These are phyloP conservation scores for Penicillium mononematosum DNA, from an alignment of 495 filamentous ascomycete genomes.

Conservation along the genomic window DNA sequence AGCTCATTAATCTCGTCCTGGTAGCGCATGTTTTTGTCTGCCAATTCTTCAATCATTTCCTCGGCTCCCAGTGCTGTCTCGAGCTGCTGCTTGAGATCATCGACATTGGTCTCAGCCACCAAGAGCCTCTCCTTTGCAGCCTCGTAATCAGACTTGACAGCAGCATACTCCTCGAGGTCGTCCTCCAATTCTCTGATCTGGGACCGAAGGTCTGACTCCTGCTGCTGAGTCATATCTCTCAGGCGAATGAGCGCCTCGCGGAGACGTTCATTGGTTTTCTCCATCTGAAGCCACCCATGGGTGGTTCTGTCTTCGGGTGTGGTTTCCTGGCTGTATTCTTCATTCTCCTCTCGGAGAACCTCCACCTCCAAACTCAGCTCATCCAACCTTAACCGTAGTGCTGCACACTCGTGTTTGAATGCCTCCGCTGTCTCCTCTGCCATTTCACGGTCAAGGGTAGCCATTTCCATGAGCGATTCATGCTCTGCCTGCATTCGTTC, in stretches of 20 bases:
- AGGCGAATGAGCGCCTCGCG: constrained; percentile 80
- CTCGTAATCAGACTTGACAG: constrained; percentile 68
- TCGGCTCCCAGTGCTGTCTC: constrained; percentile 85
- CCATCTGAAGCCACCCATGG: constrained; percentile 87
- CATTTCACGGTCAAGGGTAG: constrained; percentile 89
- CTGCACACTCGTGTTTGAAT: constrained; percentile 76
- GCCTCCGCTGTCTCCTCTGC: constrained; percentile 88
- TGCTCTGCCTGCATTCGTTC: constrained; percentile 76
- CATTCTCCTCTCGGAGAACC: constrained; percentile 82
- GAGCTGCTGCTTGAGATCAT: constrained; percentile 86
- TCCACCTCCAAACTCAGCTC: constrained; percentile 88
- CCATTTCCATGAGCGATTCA: constrained; percentile 82
- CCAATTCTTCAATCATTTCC: constrained; percentile 89
- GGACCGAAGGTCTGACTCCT: constrained; percentile 73
- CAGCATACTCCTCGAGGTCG: constrained; percentile 70
- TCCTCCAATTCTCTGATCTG: constrained; percentile 77
- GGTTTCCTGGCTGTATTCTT: constrained; percentile 77
- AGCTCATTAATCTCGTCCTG: constrained; percentile 82
- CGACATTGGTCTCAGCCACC: constrained; percentile 70
- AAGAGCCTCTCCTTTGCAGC: constrained; percentile 68
- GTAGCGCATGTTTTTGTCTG: constrained; percentile 77
- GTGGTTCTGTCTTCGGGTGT: constrained; percentile 82
- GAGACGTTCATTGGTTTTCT: constrained; percentile 83
- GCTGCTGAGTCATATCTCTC: constrained; percentile 81
- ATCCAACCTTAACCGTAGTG: constrained; percentile 68